A percentile compares a stretch with the other conserved stretches of the same genome.
Conservation (phyloP, 2,329 filamentous ascomycete species). For the Trichoderma sp. region DNA sequence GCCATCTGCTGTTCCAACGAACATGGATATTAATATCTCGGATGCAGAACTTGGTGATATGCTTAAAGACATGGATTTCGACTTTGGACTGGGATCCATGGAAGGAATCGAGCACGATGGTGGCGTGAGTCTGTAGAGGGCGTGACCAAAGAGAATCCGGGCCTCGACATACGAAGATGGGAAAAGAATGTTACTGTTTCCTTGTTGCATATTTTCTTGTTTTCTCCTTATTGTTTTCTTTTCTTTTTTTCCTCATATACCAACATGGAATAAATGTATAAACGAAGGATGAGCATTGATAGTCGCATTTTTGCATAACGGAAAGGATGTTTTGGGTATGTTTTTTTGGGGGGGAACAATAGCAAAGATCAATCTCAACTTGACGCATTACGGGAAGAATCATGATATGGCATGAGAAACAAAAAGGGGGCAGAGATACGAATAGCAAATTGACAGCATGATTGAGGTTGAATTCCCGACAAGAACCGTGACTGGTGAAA, state of each 20-base stretch:
- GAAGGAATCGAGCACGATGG: conserved; percentile 32
- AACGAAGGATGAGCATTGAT: not conserved
- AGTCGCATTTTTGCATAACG: conserved; percentile 1
- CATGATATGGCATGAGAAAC: not conserved
- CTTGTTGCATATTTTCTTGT: not conserved
- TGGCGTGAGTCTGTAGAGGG: conserved; percentile 27
- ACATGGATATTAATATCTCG: conserved; percentile 37
- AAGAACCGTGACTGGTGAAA: not conserved
- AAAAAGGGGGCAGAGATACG: not conserved
- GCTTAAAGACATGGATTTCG: conserved; percentile 44
- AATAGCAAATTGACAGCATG: not conserved
- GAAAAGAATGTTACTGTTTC: not conserved
- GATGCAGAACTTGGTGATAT: conserved; percentile 40
- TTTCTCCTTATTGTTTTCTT: not conserved
- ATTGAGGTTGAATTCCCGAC: not conserved
- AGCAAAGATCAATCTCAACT: conserved; percentile 1
- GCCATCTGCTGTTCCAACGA: conserved; percentile 26
- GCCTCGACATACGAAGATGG: conserved; percentile 23
- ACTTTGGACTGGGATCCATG: conserved; percentile 30
- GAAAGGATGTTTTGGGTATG: not conserved
- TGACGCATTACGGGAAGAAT: not conserved
- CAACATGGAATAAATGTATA: not conserved
- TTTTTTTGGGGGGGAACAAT: not conserved
- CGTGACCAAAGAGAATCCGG: conserved; percentile 25
- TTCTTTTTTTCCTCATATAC: not conserved